phyloP scores from a whole-genome alignment of 2,329 filamentous ascomycete genomes.

The Fusarium bactridioides region DNA sequence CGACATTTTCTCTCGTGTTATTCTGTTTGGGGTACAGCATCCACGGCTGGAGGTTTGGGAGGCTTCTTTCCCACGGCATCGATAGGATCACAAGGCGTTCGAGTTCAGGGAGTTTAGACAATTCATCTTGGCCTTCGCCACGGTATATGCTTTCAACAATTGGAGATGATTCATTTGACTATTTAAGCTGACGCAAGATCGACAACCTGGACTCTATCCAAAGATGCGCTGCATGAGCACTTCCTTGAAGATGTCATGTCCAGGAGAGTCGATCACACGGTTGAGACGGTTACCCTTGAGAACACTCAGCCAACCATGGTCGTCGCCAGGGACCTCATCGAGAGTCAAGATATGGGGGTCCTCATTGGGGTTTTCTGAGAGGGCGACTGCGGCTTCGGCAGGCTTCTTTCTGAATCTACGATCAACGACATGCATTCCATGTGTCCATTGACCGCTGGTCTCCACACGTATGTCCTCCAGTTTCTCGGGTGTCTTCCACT shows the following conservation, averaged over 20 bases:
- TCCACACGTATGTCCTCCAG: constrained; percentile 89
- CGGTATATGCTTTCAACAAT: constrained; percentile 23
- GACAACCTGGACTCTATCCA: constrained; percentile 42
- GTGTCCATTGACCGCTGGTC: constrained; percentile 91
- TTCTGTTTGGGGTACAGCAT: constrained; percentile 33
- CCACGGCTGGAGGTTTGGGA: constrained; percentile 9
- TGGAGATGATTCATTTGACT: constrained; percentile 17
- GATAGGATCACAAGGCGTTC: constrained; percentile 38
- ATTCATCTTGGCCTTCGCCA: constrained; percentile 35
- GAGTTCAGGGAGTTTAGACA: constrained; percentile 42
- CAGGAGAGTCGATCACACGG: constrained; percentile 75
- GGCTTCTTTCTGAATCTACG: constrained; percentile 67
- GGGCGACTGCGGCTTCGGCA: constrained; percentile 51
- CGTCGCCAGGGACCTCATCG: constrained; percentile 73
- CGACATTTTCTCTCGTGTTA: constrained; percentile 9
- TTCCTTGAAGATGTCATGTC: constrained; percentile 70
- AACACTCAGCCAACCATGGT: constrained; percentile 76
- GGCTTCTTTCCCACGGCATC: constrained; percentile 19
- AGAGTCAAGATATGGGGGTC: constrained; percentile 50
- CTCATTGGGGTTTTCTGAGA: constrained; percentile 53
- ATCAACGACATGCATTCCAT: constrained; percentile 90
- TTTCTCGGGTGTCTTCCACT: constrained; percentile 64
- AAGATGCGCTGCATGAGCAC: constrained; percentile 73
- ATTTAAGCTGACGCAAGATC: constrained; percentile 23
- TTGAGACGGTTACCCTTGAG: constrained; percentile 81